A percentile compares a stretch with the other conserved stretches of the same genome.
phyloP scores from a whole-genome alignment of 768 basidiomycete species.

The Naganishia antarctica region DNA sequence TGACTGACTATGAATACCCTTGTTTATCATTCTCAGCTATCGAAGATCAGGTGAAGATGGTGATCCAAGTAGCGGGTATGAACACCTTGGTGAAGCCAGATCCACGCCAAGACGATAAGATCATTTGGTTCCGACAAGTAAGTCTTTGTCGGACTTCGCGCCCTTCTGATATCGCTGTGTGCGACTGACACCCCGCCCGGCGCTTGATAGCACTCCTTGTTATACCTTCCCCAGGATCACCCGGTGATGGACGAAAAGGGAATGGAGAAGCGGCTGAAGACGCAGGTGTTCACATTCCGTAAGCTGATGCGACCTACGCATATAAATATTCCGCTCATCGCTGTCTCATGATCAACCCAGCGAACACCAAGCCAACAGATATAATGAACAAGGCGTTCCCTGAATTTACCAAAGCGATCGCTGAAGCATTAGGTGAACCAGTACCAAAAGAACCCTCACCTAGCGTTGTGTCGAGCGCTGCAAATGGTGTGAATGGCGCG shows the following conservation, averaged over 20 bases:
- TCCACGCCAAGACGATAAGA: conserved; percentile 56
- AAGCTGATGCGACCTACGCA: conserved; percentile 25
- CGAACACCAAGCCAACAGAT: conserved; percentile 13
- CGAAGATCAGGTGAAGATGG: conserved; percentile 62
- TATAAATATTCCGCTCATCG: not conserved
- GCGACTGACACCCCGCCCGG: conserved; percentile 10
- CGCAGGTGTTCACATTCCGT: conserved; percentile 61
- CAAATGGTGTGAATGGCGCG: conserved; percentile 69
- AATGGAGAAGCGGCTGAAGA: conserved; percentile 61
- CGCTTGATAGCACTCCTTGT: conserved; percentile 63
- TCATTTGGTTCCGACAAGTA: conserved; percentile 71
- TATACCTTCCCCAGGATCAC: conserved; percentile 66
- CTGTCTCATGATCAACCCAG: not conserved
- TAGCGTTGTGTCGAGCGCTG: conserved; percentile 55
- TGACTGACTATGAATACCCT: too few species aligned
- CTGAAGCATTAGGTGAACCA: not conserved
- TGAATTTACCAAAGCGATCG: not conserved
- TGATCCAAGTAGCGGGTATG: conserved; percentile 74
- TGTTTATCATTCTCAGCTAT: conserved; percentile 49
- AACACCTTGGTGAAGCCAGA: conserved; percentile 44
- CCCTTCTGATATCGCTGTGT: not conserved
- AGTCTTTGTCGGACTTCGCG: conserved; percentile 29
- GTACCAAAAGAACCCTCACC: not conserved
- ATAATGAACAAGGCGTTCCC: conserved; percentile 11
- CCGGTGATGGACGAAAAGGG: conserved; percentile 49